Base-by-base conservation (phyloP, 441 rosid species). In the Dalechampia spathulata region DNA sequence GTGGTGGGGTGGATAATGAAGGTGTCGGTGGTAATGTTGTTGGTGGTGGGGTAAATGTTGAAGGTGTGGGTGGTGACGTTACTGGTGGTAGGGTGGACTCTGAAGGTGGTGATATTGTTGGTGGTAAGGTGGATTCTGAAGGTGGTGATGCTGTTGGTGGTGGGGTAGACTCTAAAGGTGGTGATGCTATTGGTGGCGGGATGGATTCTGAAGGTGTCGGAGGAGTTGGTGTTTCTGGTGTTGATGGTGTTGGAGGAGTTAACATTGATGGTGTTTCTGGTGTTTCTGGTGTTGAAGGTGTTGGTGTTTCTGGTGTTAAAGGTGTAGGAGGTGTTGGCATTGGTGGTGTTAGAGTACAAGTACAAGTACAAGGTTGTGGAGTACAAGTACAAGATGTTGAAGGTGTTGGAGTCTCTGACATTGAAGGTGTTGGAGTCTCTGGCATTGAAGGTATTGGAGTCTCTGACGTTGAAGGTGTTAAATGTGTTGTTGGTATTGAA, bases 61-160 rank as follows among this genome's bases (percentile, higher is more conserved):
- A 8, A 7, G 55, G 37, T 54, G 57, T 8, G 7, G 39, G 14
- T 5, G 55, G 19, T 41, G 34, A 8, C 34, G 4, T 8, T n/a
- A n/a, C n/a, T n/a, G n/a, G n/a, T 3, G 34, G 34, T 30, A 8
- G 8, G 34, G 4, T 30, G 34, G 4, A 30, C 8, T 30, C 34
- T 3, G 6, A 21, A n/a, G 45, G 5, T 39, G 43, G 46, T 16
- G 21, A 28, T 7, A 63, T 63, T 19, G 66, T 6, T 0, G 59
- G 57, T 58, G 54, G 8, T 13, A 3, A 75, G 72, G 43, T 67
- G 30, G 63, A 65, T 39, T 60, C 28, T 61, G 64, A 55, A 11
- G 64, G 44, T 4, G 49, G 39, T 11, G 58, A 43, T 9, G 67
- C 61, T 15, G 62, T 6, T 0, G 63, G 57, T 57, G 57, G 34